Evolutionary conservation across 352 stramenopile species (phyloP).

Genomic region (Sclerospora graminicola): DNA sequence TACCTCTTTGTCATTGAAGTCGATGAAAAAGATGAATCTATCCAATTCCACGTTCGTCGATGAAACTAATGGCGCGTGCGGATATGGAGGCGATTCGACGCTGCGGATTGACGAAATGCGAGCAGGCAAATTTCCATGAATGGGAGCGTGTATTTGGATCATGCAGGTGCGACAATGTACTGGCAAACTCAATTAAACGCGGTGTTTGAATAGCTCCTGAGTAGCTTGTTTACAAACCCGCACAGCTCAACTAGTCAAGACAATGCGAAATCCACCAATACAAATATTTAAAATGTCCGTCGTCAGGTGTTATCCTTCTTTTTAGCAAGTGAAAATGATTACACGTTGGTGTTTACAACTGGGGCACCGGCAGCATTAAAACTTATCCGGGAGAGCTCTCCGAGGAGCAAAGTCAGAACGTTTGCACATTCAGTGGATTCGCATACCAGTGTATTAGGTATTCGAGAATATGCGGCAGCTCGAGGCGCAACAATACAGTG

Average conservation of each 20-base stretch:
- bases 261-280: slow-evolving; percentile 24
- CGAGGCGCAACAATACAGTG: too few species aligned
- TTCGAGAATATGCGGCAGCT: too few species aligned
- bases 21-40: slow-evolving; percentile 2
- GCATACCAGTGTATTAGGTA: slow-evolving; percentile 66
- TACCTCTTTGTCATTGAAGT: too few species aligned
- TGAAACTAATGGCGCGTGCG: slow-evolving; percentile 18
- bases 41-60: slow-evolving; percentile 21
- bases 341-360: slow-evolving; percentile 79
- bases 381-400: slow-evolving; percentile 72
- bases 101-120: slow-evolving; percentile 35
- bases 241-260: slow-evolving; percentile 29
- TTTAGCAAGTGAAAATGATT: slow-evolving; percentile 50
- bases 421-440: slow-evolving; percentile 50
- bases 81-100: slow-evolving; percentile 14
- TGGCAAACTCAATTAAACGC: slow-evolving; percentile 47
- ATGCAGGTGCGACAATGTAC: slow-evolving; percentile 74
- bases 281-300: too few species aligned
- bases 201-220: slow-evolving; percentile 35
- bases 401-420: too few species aligned
- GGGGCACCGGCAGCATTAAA: slow-evolving; percentile 74
- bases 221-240: slow-evolving; percentile 50
- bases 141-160: too few species aligned
- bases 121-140: slow-evolving; percentile 29
- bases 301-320: too few species aligned